Conservation (phyloP, 495 filamentous ascomycete species). For the Xanthoparmelia taractica region DNA sequence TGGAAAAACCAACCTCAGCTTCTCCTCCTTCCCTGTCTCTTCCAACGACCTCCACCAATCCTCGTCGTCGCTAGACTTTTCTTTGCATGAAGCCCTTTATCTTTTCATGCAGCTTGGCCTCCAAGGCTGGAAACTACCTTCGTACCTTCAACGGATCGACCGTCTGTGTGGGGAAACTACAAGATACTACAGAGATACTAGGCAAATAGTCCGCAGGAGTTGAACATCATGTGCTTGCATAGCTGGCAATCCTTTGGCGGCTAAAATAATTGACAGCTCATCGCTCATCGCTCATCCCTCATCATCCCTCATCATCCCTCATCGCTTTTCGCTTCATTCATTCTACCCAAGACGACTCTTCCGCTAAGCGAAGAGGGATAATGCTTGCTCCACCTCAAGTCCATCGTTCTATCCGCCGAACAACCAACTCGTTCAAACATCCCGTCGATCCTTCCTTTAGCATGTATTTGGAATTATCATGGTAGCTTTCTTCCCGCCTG, state of each 20-base stretch:
- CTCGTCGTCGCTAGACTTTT: neutral
- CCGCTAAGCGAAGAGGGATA: neutral
- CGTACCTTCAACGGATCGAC: neutral
- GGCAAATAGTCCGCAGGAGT: constrained; percentile 14
- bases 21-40: neutral
- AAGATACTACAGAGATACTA: neutral
- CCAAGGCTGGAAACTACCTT: neutral
- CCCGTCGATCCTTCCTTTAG: neutral
- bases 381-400: neutral
- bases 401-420: no score
- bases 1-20: neutral
- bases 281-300: neutral
- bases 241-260: constrained; percentile 8
- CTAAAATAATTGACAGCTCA: constrained; percentile 18
- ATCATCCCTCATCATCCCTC: no score
- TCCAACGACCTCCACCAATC: neutral
- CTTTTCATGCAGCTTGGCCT: neutral
- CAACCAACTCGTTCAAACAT: no score
- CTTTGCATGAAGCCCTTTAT: neutral
- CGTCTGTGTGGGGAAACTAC: neutral
- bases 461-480: neutral
- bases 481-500: neutral
- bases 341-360: no score
- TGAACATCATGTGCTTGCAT: constrained; percentile 15
- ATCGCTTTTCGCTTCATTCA: neutral